A percentile compares a stretch with the other conserved stretches of the same genome.
Conservation (phyloP, 208 protist species). For the Leishmania turanica region DNA sequence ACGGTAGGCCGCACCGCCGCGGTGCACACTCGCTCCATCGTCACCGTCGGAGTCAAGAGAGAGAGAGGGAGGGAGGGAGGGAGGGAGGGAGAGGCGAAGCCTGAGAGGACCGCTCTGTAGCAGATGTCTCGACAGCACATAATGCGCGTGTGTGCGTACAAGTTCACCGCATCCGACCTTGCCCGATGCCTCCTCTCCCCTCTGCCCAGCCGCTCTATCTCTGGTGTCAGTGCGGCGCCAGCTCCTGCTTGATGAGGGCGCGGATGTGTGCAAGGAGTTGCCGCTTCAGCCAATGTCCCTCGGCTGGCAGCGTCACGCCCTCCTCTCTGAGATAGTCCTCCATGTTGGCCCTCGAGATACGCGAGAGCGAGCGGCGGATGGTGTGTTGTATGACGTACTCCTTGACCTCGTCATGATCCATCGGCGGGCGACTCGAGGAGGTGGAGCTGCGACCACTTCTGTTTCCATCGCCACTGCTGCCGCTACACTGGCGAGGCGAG, state of each 20-base stretch:
- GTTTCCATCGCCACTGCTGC: background rate
- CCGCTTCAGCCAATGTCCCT: conserved; percentile 49
- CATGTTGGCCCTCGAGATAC: conserved; percentile 42
- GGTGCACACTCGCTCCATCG: background rate
- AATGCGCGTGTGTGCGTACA: background rate
- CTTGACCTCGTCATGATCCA: conserved; percentile 47
- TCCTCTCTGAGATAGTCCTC: conserved; percentile 40
- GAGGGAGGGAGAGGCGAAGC: background rate
- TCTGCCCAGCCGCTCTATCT: background rate
- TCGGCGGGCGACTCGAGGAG: conserved; percentile 1
- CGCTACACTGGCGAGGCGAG: background rate
- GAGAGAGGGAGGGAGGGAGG: background rate
- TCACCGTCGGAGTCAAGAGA: background rate
- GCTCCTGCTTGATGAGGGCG: conserved; percentile 30
- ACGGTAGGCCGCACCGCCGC: background rate
- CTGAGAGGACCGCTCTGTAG: background rate
- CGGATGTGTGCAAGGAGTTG: conserved; percentile 59
- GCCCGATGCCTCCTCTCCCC: background rate
- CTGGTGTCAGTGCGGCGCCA: background rate
- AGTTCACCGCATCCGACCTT: background rate
- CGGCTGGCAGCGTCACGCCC: conserved; percentile 24
- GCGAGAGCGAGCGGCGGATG: conserved; percentile 39
- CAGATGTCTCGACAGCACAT: background rate
- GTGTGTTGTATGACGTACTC: conserved; percentile 53
- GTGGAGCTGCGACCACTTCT: conserved; percentile 13